Conservation (phyloP, 371 early-diverging fungal species). For the Actinomucor elegans region DNA sequence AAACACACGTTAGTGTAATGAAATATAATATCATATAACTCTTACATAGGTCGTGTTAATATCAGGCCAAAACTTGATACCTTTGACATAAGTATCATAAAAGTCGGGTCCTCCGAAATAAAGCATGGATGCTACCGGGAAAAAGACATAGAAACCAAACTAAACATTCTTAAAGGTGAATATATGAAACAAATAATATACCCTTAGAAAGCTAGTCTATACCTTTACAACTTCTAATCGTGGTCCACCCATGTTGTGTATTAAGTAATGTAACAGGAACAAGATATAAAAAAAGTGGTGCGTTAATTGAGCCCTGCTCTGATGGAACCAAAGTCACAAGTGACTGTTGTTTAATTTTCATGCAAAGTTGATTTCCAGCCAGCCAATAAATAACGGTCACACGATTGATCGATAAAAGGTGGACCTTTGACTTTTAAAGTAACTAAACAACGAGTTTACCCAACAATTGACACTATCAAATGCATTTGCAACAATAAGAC, state of each 20-base stretch:
- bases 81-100: slow-evolving; percentile 50
- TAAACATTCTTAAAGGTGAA: slow-evolving; percentile 6
- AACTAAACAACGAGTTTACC: too few relatives aligned
- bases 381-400: too few relatives aligned
- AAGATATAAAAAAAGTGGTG: background rate
- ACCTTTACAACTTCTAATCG: slow-evolving; percentile 53
- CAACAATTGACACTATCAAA: too few relatives aligned
- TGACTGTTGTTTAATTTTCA: too few relatives aligned
- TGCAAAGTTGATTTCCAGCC: too few relatives aligned
- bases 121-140: slow-evolving; percentile 53
- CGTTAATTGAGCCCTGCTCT: too few relatives aligned
- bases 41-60: slow-evolving; percentile 45
- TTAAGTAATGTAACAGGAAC: background rate
- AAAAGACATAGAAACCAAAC: slow-evolving; percentile 60
- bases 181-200: background rate
- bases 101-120: slow-evolving; percentile 59
- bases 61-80: slow-evolving; percentile 54
- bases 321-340: too few relatives aligned
- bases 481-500: too few relatives aligned
- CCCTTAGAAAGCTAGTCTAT: background rate
- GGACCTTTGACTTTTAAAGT: too few relatives aligned
- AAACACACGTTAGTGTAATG: too few relatives aligned
- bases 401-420: too few relatives aligned
- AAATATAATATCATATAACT: too few relatives aligned
- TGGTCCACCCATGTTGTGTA: slow-evolving; percentile 49